A percentile compares a stretch with the other conserved stretches of the same genome.
These are phyloP conservation scores for Xylaria cubensis DNA, from an alignment of 495 filamentous ascomycete genomes.

Conservation along the genomic window DNA sequence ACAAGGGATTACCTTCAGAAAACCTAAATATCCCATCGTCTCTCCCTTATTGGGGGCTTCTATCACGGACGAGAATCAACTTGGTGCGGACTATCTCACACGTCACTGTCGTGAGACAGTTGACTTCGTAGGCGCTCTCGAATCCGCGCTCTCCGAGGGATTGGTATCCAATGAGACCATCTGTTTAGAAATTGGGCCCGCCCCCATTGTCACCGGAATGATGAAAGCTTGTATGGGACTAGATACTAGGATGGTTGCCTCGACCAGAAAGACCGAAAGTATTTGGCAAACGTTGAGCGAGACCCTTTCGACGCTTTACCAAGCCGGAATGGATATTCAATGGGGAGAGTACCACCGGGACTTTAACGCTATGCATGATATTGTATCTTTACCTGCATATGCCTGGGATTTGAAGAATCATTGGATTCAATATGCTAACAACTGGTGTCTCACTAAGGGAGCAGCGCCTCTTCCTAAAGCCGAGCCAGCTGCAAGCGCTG, in stretches of 20 bases:
- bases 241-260: not conserved
- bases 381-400: slow-evolving; percentile 63
- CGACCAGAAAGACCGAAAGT: not conserved
- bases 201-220: slow-evolving; percentile 4
- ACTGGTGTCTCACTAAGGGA: slow-evolving; percentile 58
- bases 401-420: slow-evolving; percentile 68
- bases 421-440: slow-evolving; percentile 65
- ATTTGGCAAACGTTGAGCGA: slow-evolving; percentile 27
- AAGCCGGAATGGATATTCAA: slow-evolving; percentile 60
- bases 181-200: slow-evolving; percentile 49
- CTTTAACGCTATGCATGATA: slow-evolving; percentile 54
- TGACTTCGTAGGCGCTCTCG: slow-evolving; percentile 62
- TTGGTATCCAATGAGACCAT: slow-evolving; percentile 35
- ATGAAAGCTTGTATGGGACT: not conserved
- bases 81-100: slow-evolving; percentile 54
- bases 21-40: slow-evolving; percentile 62
- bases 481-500: slow-evolving; percentile 12
- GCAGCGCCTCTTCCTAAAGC: not conserved
- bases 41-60: slow-evolving; percentile 64
- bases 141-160: slow-evolving; percentile 41
- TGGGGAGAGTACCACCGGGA: slow-evolving; percentile 70
- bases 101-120: slow-evolving; percentile 67
- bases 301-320: slow-evolving; percentile 60
- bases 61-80: slow-evolving; percentile 53
- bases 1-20: slow-evolving; percentile 55